These are phyloP conservation scores for Gaertneriomyces semiglobifer DNA, from an alignment of 192 early-diverging fungal species.

Conservation along the genomic window DNA sequence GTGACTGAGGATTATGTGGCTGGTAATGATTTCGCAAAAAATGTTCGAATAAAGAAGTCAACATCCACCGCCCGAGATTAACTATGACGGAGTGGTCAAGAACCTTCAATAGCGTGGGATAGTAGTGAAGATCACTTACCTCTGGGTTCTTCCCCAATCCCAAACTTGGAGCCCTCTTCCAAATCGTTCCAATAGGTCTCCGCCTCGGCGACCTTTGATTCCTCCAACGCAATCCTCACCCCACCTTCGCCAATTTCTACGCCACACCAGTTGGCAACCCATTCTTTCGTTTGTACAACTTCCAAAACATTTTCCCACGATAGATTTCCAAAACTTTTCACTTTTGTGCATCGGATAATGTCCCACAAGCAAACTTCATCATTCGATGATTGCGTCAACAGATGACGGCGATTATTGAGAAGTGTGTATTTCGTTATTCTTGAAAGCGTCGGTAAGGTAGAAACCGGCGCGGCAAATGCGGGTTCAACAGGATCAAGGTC, in stretches of 20 bases:
- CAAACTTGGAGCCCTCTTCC: conserved; percentile 46
- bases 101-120: neutral
- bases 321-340: conserved; percentile 21
- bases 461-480: conserved; percentile 28
- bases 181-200: conserved; percentile 85
- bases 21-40: neutral
- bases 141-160: conserved; percentile 65
- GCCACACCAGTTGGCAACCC: conserved; percentile 85
- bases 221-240: conserved; percentile 56
- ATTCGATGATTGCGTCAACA: conserved; percentile 76
- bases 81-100: conserved; percentile 44
- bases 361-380: conserved; percentile 89
- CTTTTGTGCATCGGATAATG: conserved; percentile 65
- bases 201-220: conserved; percentile 74
- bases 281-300: conserved; percentile 64
- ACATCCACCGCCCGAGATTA: conserved; percentile 79
- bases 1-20: no score
- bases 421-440: conserved; percentile 69
- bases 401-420: conserved; percentile 81
- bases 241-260: conserved; percentile 89
- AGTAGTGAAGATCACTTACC: conserved; percentile 42
- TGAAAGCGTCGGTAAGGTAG: conserved; percentile 22
- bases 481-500: conserved; percentile 31
- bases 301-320: conserved; percentile 53
- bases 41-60: conserved; percentile 66